Evolutionary conservation across 441 rosid species (phyloP).

Genomic region (Gossypium davidsonii): DNA sequence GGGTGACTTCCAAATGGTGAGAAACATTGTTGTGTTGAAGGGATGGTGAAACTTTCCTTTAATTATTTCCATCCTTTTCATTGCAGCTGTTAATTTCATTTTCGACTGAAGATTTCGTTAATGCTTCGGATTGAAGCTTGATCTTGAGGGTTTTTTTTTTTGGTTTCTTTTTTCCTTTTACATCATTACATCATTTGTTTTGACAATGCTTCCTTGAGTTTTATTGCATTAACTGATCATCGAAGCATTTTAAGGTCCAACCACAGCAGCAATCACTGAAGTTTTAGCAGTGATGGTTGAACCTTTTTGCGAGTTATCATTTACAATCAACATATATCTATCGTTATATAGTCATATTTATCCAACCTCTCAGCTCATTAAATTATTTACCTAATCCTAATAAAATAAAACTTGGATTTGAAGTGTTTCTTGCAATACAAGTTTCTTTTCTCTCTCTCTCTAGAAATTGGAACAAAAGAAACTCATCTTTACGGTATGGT

Average conservation of each 20-base stretch:
- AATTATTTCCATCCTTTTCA: conserved; percentile 32
- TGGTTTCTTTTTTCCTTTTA: background rate
- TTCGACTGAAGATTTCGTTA: conserved; percentile 30
- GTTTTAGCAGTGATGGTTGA: background rate
- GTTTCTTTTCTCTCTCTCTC: background rate
- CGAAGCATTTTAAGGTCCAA: background rate
- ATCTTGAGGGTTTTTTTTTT: background rate
- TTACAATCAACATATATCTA: background rate
- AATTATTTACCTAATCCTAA: background rate
- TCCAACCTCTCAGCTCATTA: background rate
- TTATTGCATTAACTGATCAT: background rate
- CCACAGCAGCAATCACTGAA: background rate
- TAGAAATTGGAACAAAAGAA: too few relatives aligned
- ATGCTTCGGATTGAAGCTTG: conserved; percentile 35
- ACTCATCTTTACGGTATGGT: background rate
- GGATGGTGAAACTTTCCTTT: conserved; percentile 26
- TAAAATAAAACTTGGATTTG: background rate
- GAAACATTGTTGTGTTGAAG: conserved; percentile 28
- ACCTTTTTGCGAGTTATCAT: background rate
- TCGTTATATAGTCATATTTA: background rate
- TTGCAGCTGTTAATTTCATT: conserved; percentile 23
- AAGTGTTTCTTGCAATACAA: background rate
- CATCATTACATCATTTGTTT: conserved; percentile 6
- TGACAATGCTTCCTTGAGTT: conserved; percentile 1
- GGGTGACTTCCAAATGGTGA: conserved; percentile 27